Evolutionary conservation across 306 rosid species (phyloP), one percentile per base, ranked within the genome.

Genomic region (Dryas alaskensis): DNA sequence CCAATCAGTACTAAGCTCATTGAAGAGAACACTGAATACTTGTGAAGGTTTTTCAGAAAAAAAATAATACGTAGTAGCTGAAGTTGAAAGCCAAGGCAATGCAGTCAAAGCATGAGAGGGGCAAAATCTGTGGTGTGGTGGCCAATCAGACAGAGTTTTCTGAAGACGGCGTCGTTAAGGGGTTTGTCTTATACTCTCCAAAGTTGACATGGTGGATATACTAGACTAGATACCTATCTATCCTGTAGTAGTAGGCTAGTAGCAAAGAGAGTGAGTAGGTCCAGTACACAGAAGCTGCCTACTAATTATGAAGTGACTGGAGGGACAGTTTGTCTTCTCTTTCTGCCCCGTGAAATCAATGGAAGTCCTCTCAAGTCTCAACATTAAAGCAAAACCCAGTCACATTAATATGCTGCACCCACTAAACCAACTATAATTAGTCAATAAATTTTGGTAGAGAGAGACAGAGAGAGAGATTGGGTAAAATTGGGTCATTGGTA

Each of bases 271-370:
- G 59, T 71, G 78, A 63, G 87, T 79, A 84, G 93, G 81, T 82
- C 88, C 79, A 53, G 65, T 7, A 62, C 73, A 57, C 73, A 69
- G 61, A 51, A 19, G 73, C 19, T 82, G 85, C 74, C 68, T 65
- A 73, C 86, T 83, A 84, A 84, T 84, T 77, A 73, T 80, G 93
- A 88, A 88, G 90, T 85, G 94, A 91, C 92, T 65, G 67, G 77
- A 87, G 87, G 87, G 84, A 76, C 86, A 83, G 80, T 76, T 80
- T 84, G 91, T 84, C 80, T 63, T 84, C 67, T 78, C 77, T 31
- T 31, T 31, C 37, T 31, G 37, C 37, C 87, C 82, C 79, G 86
- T 81, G 89, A 86, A 83, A 78, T 74, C 79, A 63, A 89, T 76
- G 71, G 7, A 6, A 27, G 42, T 10, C 53, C 60, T 27, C 19